Conservation (phyloP, 257 asterid species). For the Solanum dulcamara region DNA sequence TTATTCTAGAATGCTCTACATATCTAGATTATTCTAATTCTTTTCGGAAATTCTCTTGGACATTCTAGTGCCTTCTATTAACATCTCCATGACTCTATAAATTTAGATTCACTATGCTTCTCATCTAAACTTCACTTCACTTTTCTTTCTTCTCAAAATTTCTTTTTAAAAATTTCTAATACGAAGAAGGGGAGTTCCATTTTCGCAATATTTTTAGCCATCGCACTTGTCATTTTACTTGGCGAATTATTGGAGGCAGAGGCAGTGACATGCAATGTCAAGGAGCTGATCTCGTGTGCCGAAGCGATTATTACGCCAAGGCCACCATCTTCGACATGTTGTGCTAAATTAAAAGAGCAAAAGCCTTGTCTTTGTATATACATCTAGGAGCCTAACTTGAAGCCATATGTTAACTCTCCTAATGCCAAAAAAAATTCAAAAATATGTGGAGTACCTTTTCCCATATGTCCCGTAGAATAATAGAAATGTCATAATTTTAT, state of each 20-base stretch:
- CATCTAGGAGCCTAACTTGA: neutral
- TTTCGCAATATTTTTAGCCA: neutral
- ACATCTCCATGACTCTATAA: too few species aligned
- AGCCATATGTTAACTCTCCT: conserved; percentile 9
- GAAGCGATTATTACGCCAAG: neutral
- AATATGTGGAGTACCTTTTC: neutral
- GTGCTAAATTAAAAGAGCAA: conserved; percentile 10
- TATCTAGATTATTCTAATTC: too few species aligned
- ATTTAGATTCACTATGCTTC: too few species aligned
- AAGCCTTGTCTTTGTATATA: conserved; percentile 19
- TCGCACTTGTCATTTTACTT: neutral
- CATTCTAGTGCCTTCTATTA: too few species aligned
- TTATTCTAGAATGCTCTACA: too few species aligned
- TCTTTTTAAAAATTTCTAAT: too few species aligned
- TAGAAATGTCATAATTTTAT: neutral
- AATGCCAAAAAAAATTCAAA: conserved; percentile 1
- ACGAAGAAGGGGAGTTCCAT: too few species aligned
- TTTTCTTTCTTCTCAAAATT: too few species aligned
- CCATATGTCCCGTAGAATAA: neutral
- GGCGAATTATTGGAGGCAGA: neutral
- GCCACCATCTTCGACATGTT: conserved; percentile 2
- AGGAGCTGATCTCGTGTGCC: conserved; percentile 5
- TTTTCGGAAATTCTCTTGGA: too few species aligned
- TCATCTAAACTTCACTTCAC: too few species aligned
- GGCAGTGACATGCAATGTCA: conserved; percentile 5